These are phyloP conservation scores for Aspergillus hiratsukae DNA, from an alignment of 2,329 filamentous ascomycete genomes.

Conservation along the genomic window DNA sequence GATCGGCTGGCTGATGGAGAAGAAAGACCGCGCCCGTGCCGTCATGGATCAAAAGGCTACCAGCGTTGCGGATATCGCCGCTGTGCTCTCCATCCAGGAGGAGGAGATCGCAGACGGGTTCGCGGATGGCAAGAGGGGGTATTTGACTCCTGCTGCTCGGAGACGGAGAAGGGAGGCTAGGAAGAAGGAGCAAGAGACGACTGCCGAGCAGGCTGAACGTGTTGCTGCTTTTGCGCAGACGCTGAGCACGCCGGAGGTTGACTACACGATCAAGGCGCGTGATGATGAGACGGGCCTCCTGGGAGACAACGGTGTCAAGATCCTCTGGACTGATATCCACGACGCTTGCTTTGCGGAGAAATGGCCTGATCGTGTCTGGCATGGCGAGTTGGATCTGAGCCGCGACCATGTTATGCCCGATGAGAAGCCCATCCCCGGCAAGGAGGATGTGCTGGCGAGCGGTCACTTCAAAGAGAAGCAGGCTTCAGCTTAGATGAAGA, in stretches of 20 bases:
- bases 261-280: conserved; percentile 27
- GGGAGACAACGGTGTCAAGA: conserved; percentile 34
- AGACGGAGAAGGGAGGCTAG: conserved; percentile 28
- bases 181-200: conserved; percentile 19
- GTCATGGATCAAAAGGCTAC: conserved; percentile 65
- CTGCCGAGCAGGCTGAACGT: conserved; percentile 19
- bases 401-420: conserved; percentile 34
- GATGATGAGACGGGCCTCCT: conserved; percentile 23
- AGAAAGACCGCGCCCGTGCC: conserved; percentile 47
- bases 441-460: conserved; percentile 21
- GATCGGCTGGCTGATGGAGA: conserved; percentile 42
- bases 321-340: conserved; percentile 44
- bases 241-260: conserved; percentile 13
- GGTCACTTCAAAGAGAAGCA: conserved; percentile 23
- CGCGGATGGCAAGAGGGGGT: conserved; percentile 28
- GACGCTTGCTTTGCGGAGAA: conserved; percentile 39
- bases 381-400: conserved; percentile 38
- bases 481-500: conserved; percentile 3
- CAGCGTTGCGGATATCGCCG: conserved; percentile 56
- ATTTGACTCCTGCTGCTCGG: conserved; percentile 26
- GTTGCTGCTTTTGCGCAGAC: conserved; percentile 17
- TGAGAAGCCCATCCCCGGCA: conserved; percentile 18
- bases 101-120: conserved; percentile 29
- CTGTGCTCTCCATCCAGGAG: conserved; percentile 50
- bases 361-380: conserved; percentile 42